A percentile compares a stretch with the other conserved stretches of the same genome.
Conservation (phyloP, 2,329 filamentous ascomycete species). For the Rosellinia necatrix region DNA sequence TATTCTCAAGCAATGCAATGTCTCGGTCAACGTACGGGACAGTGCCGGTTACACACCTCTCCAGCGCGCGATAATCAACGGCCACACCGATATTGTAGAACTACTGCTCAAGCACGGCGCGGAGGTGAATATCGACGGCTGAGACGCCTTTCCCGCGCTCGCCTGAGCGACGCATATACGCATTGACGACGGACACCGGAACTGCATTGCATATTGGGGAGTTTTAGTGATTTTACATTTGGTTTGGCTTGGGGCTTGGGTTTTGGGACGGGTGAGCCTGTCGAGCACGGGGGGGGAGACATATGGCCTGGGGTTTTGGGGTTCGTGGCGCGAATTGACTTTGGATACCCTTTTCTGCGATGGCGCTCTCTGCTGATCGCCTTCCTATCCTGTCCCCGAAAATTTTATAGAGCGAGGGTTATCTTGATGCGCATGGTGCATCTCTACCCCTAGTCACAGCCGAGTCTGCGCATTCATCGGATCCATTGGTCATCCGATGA, state of each 20-base stretch:
- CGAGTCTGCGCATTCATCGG: neutral
- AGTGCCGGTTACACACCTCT: conserved; percentile 33
- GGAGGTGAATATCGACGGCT: conserved; percentile 28
- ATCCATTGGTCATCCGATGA: conserved; percentile 3
- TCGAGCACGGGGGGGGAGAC: conserved; percentile 2
- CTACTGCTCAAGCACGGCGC: conserved; percentile 33
- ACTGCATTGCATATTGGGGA: conserved; percentile 29
- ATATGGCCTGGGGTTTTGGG: conserved; percentile 8
- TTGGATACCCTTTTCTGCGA: conserved; percentile 30
- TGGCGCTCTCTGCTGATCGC: conserved; percentile 21
- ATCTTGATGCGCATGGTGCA: conserved; percentile 16
- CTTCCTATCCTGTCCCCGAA: conserved; percentile 24
- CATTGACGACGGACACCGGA: conserved; percentile 21
- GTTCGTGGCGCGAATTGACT: conserved; percentile 27
- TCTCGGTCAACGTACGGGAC: conserved; percentile 33
- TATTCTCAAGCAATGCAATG: conserved; percentile 33
- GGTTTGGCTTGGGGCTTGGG: conserved; percentile 11
- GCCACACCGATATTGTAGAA: conserved; percentile 34
- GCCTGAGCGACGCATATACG: conserved; percentile 19
- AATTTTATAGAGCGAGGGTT: conserved; percentile 17
- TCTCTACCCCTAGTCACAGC: conserved; percentile 16
- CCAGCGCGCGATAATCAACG: conserved; percentile 34
- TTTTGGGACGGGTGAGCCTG: conserved; percentile 11
- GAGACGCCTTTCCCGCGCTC: neutral
- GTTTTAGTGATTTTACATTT: conserved; percentile 23